Conservation (phyloP, 805 yeast genomes). For the Ogataea trehalophila region DNA sequence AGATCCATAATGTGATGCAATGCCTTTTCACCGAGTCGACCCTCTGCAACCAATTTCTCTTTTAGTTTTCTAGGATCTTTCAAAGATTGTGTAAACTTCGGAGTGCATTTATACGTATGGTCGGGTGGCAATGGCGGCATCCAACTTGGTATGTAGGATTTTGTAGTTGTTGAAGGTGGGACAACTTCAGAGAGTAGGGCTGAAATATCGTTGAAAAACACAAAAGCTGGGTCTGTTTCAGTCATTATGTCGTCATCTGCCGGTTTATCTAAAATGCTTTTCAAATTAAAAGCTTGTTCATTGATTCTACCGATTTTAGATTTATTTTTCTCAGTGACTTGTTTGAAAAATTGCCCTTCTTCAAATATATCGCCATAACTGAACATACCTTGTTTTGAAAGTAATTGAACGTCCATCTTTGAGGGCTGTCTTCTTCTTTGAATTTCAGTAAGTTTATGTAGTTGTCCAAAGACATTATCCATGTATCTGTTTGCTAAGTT, state of each 20-base stretch:
- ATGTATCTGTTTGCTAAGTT: slow-evolving; percentile 33
- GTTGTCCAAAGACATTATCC: slow-evolving; percentile 33
- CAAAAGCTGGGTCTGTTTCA: slow-evolving; percentile 41
- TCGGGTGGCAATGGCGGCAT: slow-evolving; percentile 91
- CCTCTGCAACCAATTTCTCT: slow-evolving; percentile 72
- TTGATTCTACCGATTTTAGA: slow-evolving; percentile 6
- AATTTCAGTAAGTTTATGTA: slow-evolving; percentile 48
- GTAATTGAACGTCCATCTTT: slow-evolving; percentile 43
- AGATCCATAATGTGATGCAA: slow-evolving; percentile 48
- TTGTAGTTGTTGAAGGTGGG: slow-evolving; percentile 41
- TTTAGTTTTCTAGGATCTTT: slow-evolving; percentile 70
- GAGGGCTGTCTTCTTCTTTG: slow-evolving; percentile 60
- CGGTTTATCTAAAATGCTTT: slow-evolving; percentile 13
- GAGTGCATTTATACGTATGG: slow-evolving; percentile 80
- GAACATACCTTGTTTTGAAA: slow-evolving; percentile 41
- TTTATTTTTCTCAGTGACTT: slow-evolving; percentile 11
- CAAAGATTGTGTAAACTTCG: slow-evolving; percentile 55
- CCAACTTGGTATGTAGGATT: slow-evolving; percentile 60
- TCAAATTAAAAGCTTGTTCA: slow-evolving; percentile 5
- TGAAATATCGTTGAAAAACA: slow-evolving; percentile 48
- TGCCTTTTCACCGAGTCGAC: slow-evolving; percentile 75
- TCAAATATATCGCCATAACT: slow-evolving; percentile 34
- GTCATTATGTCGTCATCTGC: slow-evolving; percentile 27
- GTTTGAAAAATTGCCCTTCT: slow-evolving; percentile 29
- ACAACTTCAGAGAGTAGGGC: slow-evolving; percentile 47